These are phyloP conservation scores for Fomitopsis pulvina DNA, from an alignment of 768 basidiomycete genomes.

Conservation along the genomic window DNA sequence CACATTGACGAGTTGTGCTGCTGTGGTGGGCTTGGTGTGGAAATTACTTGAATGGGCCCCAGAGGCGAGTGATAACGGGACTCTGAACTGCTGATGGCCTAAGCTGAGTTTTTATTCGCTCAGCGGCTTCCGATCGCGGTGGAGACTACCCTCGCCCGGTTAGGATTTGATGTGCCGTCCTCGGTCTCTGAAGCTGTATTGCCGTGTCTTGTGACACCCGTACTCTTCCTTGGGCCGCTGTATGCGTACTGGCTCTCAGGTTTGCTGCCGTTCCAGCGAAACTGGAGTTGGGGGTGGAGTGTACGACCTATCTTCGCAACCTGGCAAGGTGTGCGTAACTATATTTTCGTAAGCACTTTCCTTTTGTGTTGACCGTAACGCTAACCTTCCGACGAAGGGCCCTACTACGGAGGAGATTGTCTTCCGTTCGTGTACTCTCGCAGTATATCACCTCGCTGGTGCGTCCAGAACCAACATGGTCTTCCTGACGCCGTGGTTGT, in stretches of 20 bases:
- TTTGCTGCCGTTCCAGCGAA: conserved; percentile 48
- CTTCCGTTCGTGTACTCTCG: conserved; percentile 80
- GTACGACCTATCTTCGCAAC: conserved; percentile 37
- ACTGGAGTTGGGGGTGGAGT: conserved; percentile 38
- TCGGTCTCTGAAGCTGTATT: conserved; percentile 20
- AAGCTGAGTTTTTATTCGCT: neutral
- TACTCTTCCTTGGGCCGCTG: conserved; percentile 75
- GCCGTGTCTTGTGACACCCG: conserved; percentile 62
- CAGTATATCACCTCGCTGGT: conserved; percentile 64
- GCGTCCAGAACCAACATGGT: conserved; percentile 54
- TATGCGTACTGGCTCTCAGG: conserved; percentile 43
- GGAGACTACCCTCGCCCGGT: conserved; percentile 29
- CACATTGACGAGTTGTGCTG: conserved; percentile 49
- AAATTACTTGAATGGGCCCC: conserved; percentile 10
- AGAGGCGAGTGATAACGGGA: conserved; percentile 12
- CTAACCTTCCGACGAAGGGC: conserved; percentile 41
- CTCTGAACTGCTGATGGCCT: neutral
- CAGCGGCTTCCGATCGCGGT: conserved; percentile 11
- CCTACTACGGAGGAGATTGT: conserved; percentile 92
- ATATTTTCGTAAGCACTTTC: conserved; percentile 37
- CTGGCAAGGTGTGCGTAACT: conserved; percentile 68
- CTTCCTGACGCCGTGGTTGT: conserved; percentile 76
- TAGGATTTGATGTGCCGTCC: conserved; percentile 30
- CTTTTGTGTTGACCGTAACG: neutral
- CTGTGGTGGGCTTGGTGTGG: conserved; percentile 42